Evolutionary conservation across 352 stramenopile species (phyloP).

Genomic region (Globisporangium camurandrum): DNA sequence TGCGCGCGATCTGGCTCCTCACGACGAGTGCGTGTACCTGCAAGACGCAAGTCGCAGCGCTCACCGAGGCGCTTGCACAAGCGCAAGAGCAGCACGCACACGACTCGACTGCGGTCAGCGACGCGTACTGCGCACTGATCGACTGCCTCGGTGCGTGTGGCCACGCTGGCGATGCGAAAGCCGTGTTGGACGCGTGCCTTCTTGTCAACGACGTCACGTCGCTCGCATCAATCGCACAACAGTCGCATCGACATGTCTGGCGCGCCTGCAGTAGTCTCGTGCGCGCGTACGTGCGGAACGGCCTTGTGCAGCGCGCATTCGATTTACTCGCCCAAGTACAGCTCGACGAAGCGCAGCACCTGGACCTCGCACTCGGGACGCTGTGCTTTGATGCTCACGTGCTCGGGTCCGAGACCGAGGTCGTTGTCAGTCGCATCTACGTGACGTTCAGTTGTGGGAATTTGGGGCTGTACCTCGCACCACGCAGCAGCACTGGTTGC

Average conservation of each 20-base stretch:
- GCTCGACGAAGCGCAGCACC: slow-evolving; percentile 29
- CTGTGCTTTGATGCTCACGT: slow-evolving; percentile 29
- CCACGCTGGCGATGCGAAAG: slow-evolving; percentile 34
- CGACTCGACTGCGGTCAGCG: slow-evolving; percentile 17
- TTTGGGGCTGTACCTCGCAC: slow-evolving; percentile 27
- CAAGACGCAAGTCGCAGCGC: slow-evolving; percentile 9
- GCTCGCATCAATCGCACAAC: slow-evolving; percentile 21
- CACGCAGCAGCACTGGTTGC: slow-evolving; percentile 8
- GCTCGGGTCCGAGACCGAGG: slow-evolving; percentile 19
- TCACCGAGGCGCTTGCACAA: slow-evolving; percentile 19
- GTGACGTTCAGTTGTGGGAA: slow-evolving; percentile 39
- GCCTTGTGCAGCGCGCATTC: slow-evolving; percentile 37
- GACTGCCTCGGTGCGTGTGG: slow-evolving; percentile 22
- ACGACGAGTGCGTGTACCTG: slow-evolving; percentile 25
- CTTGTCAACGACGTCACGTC: slow-evolving; percentile 18
- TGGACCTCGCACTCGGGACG: slow-evolving; percentile 22
- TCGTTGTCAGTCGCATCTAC: slow-evolving; percentile 35
- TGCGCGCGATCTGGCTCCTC: slow-evolving; percentile 32
- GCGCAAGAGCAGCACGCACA: slow-evolving; percentile 12
- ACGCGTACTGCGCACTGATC: slow-evolving; percentile 35
- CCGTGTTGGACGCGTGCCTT: slow-evolving; percentile 42
- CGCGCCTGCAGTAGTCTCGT: slow-evolving; percentile 33
- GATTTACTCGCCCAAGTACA: slow-evolving; percentile 35
- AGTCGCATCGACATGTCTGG: slow-evolving; percentile 26
- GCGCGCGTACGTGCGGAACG: slow-evolving; percentile 28